Evolutionary conservation across 208 protist species (phyloP).

Genomic region (Trypanosomatidae sp.): DNA sequence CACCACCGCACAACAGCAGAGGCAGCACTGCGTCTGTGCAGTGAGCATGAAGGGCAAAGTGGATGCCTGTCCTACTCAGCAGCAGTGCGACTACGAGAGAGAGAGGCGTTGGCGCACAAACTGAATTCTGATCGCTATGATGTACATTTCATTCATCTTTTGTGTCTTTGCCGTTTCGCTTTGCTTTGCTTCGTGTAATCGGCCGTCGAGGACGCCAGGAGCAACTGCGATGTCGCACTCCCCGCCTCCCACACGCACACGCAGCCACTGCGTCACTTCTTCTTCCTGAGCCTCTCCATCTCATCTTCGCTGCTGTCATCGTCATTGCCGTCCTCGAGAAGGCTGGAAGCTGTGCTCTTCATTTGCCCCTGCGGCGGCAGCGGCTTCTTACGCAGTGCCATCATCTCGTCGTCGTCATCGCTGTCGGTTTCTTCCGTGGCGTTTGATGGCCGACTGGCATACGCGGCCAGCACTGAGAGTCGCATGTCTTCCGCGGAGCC

Average conservation of each 20-base stretch:
- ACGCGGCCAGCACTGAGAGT: slow-evolving; percentile 7
- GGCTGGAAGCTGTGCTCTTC: neutral
- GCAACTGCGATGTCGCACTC: neutral
- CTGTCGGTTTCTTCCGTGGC: neutral
- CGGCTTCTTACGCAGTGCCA: slow-evolving; percentile 23
- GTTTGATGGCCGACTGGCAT: neutral
- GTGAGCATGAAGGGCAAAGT: neutral
- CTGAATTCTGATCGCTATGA: neutral
- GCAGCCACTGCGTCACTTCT: slow-evolving; percentile 5
- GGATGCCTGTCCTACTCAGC: neutral
- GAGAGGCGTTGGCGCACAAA: neutral
- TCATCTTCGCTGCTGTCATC: slow-evolving; percentile 43
- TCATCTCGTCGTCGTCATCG: slow-evolving; percentile 40
- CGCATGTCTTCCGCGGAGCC: slow-evolving; percentile 11
- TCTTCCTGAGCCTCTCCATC: slow-evolving; percentile 36
- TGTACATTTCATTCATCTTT: neutral
- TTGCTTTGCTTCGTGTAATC: neutral
- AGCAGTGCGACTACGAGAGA: neutral
- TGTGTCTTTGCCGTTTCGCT: neutral
- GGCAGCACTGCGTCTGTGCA: neutral
- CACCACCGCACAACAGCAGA: neutral
- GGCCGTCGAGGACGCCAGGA: neutral
- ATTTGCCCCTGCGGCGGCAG: neutral
- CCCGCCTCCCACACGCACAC: neutral
- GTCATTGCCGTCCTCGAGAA: slow-evolving; percentile 7